Conservation (phyloP, 352 stramenopile species). For the Plasmopara halstedii region DNA sequence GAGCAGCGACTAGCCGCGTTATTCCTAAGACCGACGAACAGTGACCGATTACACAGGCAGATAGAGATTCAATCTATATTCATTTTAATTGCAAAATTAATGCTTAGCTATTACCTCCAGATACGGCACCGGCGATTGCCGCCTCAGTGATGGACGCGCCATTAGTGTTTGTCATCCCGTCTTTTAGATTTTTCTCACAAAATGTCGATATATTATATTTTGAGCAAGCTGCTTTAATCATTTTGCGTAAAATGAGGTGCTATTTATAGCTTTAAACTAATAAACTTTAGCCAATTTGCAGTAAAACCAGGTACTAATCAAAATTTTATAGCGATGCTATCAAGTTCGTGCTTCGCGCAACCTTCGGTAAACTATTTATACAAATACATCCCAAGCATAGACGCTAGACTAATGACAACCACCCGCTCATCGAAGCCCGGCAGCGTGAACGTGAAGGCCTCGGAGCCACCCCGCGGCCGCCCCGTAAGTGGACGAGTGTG, state of each 20-base stretch:
- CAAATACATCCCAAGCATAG: constrained; percentile 5
- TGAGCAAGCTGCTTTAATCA: too few relatives aligned
- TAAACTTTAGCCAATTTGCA: too few relatives aligned
- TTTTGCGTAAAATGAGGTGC: too few relatives aligned
- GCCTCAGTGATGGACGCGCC: constrained; percentile 38
- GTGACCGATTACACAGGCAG: background rate
- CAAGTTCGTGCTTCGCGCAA: too few relatives aligned
- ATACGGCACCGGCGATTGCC: constrained; percentile 48
- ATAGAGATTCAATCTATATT: too few relatives aligned
- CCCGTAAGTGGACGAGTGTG: constrained; percentile 70
- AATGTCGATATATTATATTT: too few relatives aligned
- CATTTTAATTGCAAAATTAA: background rate
- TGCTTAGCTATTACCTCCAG: constrained; percentile 32
- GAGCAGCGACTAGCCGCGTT: constrained; percentile 65
- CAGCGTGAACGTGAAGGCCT: constrained; percentile 8
- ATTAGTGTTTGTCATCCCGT: background rate
- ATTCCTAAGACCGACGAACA: constrained; percentile 18
- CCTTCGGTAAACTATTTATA: background rate
- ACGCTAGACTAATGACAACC: constrained; percentile 15
- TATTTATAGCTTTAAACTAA: too few relatives aligned
- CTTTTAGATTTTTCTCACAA: background rate
- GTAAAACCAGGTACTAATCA: too few relatives aligned
- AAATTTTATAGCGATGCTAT: too few relatives aligned
- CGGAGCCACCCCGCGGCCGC: constrained; percentile 37
- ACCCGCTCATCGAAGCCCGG: constrained; percentile 9